A percentile compares a stretch with the other conserved stretches of the same genome.
These are phyloP conservation scores for Blastocystis sp. DNA, from an alignment of 352 stramenopile species.

Conservation along the genomic window DNA sequence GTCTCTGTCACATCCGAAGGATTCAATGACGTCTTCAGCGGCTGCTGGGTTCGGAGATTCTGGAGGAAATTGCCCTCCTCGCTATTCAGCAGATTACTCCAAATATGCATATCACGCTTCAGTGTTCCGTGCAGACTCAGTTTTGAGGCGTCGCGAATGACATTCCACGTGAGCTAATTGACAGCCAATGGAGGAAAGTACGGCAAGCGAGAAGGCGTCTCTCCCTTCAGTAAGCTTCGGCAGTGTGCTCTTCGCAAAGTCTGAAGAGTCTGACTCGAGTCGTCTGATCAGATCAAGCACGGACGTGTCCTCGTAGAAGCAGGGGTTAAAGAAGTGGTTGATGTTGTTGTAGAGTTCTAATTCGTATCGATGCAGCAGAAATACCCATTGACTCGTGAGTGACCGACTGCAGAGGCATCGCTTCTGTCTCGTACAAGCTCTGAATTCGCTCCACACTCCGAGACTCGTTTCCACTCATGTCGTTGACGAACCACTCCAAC, in stretches of 20 bases:
- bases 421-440: neutral
- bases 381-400: neutral
- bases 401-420: neutral
- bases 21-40: neutral
- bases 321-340: conserved; percentile 26
- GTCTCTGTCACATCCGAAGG: neutral
- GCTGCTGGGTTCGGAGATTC: neutral
- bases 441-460: neutral
- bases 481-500: neutral
- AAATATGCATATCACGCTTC: conserved; percentile 36
- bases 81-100: neutral
- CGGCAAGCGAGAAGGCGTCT: neutral
- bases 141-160: neutral
- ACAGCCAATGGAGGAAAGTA: neutral
- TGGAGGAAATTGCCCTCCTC: neutral
- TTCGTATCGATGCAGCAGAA: neutral
- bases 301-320: neutral
- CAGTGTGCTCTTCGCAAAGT: neutral
- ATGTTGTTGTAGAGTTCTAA: neutral
- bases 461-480: neutral
- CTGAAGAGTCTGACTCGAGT: neutral
- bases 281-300: neutral
- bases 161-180: neutral
- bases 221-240: neutral
- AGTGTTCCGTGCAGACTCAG: neutral